Evolutionary conservation across 2,329 filamentous ascomycete species (phyloP), one percentile per base, ranked within the genome.

Genomic region (Cercospora canescens): DNA sequence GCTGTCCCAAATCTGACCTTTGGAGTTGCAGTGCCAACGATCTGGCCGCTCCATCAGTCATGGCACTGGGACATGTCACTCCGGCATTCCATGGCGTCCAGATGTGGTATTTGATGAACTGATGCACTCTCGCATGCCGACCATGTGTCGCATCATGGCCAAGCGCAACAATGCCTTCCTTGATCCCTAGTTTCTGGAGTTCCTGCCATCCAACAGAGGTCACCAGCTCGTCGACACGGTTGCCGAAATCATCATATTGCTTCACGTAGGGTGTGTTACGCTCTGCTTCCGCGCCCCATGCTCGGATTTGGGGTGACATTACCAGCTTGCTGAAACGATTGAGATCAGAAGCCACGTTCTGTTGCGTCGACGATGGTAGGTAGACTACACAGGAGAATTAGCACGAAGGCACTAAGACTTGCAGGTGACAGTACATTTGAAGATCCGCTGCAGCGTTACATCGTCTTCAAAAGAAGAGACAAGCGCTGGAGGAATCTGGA

Each of bases 141-240:
- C 61, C 83, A 60, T 83, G 78, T 1, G 82, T 76, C 1, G 80
- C 80, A 59, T 89, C 86, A 68, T 90, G 90, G 18, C 86, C 88
- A 50, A 85, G 82, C 0, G 87, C 86, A 9, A 89, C 83, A 5
- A 89, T 78, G 0, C 89, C 88, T 67, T 86, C 84, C 34, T 80
- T 75, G 16, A 86, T 83, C 0, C 88, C 87, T 70, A 88, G 85
- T 1, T 83, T 80, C 69, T 89, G 87, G 2, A 91, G 79, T 45
- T 82, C 80, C 41, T 83, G 81, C 90, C 90, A 93, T 30, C 91
- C 90, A 69, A 89, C 84, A 0, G 85, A 84, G 0, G 89, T 89
- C 37, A 90, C 81, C 1, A 92, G 79, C 35, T 87, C 83, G 55
- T 86, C 85, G 0, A 85, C 85, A 5, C 57, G 57, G 12, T 60